Conservation (phyloP, 192 early-diverging fungal species). For the Podila clonocystis region DNA sequence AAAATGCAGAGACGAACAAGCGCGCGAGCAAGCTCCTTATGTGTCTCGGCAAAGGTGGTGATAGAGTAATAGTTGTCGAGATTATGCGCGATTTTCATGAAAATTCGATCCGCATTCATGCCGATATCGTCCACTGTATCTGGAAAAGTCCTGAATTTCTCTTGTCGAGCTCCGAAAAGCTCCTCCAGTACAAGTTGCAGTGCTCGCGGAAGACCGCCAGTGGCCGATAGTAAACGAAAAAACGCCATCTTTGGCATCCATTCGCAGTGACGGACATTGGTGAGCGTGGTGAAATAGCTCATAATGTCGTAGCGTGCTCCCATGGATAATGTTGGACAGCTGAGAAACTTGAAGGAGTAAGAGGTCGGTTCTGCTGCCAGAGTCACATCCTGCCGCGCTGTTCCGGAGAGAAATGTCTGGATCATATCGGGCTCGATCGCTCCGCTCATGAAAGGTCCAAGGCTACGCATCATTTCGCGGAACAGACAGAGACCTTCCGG, state of each 20-base stretch:
- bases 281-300: conserved; percentile 5
- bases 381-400: conserved; percentile 8
- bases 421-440: conserved; percentile 12
- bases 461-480: conserved; percentile 8
- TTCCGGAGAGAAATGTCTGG: conserved; percentile 27
- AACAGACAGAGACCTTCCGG: conserved; percentile 4
- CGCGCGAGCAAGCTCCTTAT: conserved; percentile 2
- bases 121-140: not conserved
- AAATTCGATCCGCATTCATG: not conserved
- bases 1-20: conserved; percentile 7
- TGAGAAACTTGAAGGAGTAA: conserved; percentile 23
- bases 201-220: conserved; percentile 13
- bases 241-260: conserved; percentile 11
- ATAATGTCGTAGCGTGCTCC: conserved; percentile 22
- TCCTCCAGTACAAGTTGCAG: conserved; percentile 9
- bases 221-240: conserved; percentile 5
- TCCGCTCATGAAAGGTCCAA: conserved; percentile 15
- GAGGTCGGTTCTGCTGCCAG: conserved; percentile 12
- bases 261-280: not conserved
- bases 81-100: not conserved
- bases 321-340: conserved; percentile 15
- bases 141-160: not conserved
- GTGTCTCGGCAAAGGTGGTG: not conserved
- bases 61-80: not conserved
- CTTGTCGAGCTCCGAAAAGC: not conserved